Evolutionary conservation across 441 rosid genomes (phyloP), one percentile per base, ranked within the genome.

Genomic region (Pelargonium citronellum): DNA sequence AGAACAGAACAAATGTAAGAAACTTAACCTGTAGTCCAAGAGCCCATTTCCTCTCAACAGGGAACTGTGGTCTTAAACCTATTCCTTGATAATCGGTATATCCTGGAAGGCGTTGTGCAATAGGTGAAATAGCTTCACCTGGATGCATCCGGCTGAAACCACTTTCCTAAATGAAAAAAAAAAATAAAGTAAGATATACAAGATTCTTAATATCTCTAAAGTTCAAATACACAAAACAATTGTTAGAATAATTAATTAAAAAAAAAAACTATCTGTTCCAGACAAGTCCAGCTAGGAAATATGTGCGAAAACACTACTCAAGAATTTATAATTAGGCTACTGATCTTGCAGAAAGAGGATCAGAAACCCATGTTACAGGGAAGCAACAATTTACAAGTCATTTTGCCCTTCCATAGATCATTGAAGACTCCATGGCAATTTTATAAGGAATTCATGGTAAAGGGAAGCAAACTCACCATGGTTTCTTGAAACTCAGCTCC

Each of bases 401-500:
- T 34, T 5, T 2, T 12, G 15, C 15, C 4, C n/a, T 11, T 4
- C 55, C 55, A 3, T 47, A 10, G 1, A 10, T 47, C 4, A 13
- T n/a, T 47, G 4, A 11, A 47, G 15, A 47, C n/a, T 3, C 15
- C 55, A 47, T 10, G 55, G 15, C 55, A 47, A 7, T 47, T 47
- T 47, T n/a, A 47, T 10, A 12, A 47, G 55, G 55, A 47, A 46
- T 46, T n/a, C 55, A 47, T 47, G 55, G 55, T 12, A 47, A 47
- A 47, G 55, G 55, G 5, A 47, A 47, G 55, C n/a, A 47, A 20
- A 70, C 80, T 1, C 73, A 95, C 99, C 90, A 87, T 79, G 53
- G 93, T 84, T 83, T 95, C 99, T 82, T 89, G 96, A 83, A 95
- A 90, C 87, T 95, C 97, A 46, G 94, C 92, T 78, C 94, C 99